Conservation (phyloP, 352 stramenopile genomes). For the Thraustotheca clavata region DNA sequence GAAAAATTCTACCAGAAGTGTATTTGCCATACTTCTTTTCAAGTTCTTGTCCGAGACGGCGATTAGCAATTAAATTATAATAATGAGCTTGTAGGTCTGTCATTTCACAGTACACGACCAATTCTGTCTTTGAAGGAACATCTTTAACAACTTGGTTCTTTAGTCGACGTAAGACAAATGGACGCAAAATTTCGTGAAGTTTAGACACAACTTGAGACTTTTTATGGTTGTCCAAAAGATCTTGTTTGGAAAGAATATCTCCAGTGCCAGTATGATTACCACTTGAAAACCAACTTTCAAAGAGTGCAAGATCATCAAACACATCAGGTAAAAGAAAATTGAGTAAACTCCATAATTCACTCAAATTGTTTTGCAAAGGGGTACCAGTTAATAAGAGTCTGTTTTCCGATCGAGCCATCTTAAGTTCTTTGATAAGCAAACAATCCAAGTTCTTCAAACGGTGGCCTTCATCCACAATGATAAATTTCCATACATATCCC, state of each 20-base stretch:
- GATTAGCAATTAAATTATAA: slow-evolving; percentile 89
- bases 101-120: slow-evolving; percentile 97
- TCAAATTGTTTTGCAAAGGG: slow-evolving; percentile 97
- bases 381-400: slow-evolving; percentile 93
- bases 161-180: slow-evolving; percentile 94
- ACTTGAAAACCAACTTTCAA: slow-evolving; percentile 98
- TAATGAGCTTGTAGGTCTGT: slow-evolving; percentile 91
- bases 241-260: slow-evolving; percentile 24
- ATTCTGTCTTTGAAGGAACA: slow-evolving; percentile 95
- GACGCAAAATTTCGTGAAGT: slow-evolving; percentile 95
- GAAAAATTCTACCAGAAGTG: slow-evolving; percentile 22
- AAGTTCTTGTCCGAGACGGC: slow-evolving; percentile 82
- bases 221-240: slow-evolving; percentile 89
- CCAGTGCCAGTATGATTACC: slow-evolving; percentile 66
- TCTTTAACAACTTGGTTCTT: slow-evolving; percentile 91
- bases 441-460: slow-evolving; percentile 98
- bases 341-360: slow-evolving; percentile 97
- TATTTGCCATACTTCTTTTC: slow-evolving; percentile 66
- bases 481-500: slow-evolving; percentile 88
- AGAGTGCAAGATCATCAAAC: slow-evolving; percentile 97
- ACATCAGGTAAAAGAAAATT: slow-evolving; percentile 97
- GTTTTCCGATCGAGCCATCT: slow-evolving; percentile 88
- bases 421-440: slow-evolving; percentile 91
- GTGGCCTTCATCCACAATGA: slow-evolving; percentile 98
- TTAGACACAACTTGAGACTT: slow-evolving; percentile 92